A percentile compares a stretch with the other conserved stretches of the same genome.
Conservation (phyloP, 2,329 filamentous ascomycete species). For the Alternaria panax region DNA sequence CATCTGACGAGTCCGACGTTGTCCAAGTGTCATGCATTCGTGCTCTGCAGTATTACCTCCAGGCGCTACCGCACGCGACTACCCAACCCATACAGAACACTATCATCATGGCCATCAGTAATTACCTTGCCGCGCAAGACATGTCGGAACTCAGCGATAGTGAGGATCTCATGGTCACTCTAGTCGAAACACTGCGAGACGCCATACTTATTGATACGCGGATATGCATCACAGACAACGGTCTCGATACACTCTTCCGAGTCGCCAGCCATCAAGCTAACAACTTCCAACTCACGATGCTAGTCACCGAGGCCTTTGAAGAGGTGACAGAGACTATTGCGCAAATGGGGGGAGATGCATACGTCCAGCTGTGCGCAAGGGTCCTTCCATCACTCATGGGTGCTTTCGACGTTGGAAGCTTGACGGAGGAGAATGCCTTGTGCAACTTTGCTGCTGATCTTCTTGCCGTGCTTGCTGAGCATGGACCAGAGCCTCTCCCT, state of each 20-base stretch:
- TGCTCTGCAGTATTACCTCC: constrained; percentile 74
- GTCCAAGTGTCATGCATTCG: constrained; percentile 93
- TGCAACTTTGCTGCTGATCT: constrained; percentile 89
- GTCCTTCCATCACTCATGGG: constrained; percentile 87
- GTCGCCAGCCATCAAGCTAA: constrained; percentile 86
- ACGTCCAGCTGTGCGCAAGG: constrained; percentile 80
- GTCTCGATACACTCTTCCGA: constrained; percentile 84
- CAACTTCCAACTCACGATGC: constrained; percentile 89
- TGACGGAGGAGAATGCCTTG: constrained; percentile 84
- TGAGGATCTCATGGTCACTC: constrained; percentile 88
- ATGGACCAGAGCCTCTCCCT: constrained; percentile 85
- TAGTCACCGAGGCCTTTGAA: constrained; percentile 91
- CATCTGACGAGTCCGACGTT: constrained; percentile 79
- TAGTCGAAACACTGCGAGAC: constrained; percentile 85
- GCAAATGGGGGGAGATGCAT: constrained; percentile 70
- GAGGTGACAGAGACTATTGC: constrained; percentile 77
- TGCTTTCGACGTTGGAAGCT: constrained; percentile 84
- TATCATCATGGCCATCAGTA: constrained; percentile 67
- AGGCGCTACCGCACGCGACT: constrained; percentile 58
- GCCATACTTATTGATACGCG: constrained; percentile 81
- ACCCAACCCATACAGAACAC: constrained; percentile 66
- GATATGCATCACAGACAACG: constrained; percentile 76
- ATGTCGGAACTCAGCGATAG: constrained; percentile 83
- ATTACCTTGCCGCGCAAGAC: constrained; percentile 82
- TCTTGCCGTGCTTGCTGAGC: constrained; percentile 79